These are phyloP conservation scores for Septoria linicola DNA, from an alignment of 2,329 filamentous ascomycete species.

Conservation along the genomic window DNA sequence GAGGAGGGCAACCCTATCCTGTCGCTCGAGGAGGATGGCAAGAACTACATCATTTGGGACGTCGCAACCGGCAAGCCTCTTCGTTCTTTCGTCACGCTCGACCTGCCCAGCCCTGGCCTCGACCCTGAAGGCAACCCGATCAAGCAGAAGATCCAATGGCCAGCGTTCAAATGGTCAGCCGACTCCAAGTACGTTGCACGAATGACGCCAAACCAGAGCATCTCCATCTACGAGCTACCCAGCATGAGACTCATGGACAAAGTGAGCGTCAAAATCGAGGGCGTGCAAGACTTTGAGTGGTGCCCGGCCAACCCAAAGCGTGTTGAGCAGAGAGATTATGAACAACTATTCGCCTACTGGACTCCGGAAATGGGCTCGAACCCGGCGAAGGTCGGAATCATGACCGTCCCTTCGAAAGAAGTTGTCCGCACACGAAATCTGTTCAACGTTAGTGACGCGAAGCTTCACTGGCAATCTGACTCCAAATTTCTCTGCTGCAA, in stretches of 20 bases:
- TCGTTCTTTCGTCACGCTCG: constrained; percentile 89
- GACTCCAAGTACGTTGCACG: constrained; percentile 97
- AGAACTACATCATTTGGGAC: constrained; percentile 99
- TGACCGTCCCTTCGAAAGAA: constrained; percentile 94
- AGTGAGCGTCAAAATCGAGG: constrained; percentile 91
- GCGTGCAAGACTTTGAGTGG: constrained; percentile 98
- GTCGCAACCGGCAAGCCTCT: constrained; percentile 85
- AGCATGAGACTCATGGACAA: constrained; percentile 89
- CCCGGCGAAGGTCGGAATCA: constrained; percentile 92
- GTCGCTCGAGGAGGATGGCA: constrained; percentile 84
- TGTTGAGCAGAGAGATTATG: constrained; percentile 84
- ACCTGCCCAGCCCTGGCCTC: constrained; percentile 63
- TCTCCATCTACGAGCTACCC: constrained; percentile 87
- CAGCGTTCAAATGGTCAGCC: constrained; percentile 98
- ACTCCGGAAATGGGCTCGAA: constrained; percentile 97
- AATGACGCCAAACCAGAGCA: constrained; percentile 81
- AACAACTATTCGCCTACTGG: constrained; percentile 98
- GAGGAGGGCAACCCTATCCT: constrained; percentile 81
- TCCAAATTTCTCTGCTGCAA: constrained; percentile 94
- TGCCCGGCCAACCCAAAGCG: constrained; percentile 78
- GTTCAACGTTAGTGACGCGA: constrained; percentile 96
- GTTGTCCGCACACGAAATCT: constrained; percentile 92
- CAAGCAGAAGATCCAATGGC: constrained; percentile 96
- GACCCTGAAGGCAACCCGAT: constrained; percentile 63
- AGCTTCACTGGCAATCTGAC: constrained; percentile 98